Evolutionary conservation across 371 early-diverging fungal genomes (phyloP).

Genomic region (Batkoa obscura): DNA sequence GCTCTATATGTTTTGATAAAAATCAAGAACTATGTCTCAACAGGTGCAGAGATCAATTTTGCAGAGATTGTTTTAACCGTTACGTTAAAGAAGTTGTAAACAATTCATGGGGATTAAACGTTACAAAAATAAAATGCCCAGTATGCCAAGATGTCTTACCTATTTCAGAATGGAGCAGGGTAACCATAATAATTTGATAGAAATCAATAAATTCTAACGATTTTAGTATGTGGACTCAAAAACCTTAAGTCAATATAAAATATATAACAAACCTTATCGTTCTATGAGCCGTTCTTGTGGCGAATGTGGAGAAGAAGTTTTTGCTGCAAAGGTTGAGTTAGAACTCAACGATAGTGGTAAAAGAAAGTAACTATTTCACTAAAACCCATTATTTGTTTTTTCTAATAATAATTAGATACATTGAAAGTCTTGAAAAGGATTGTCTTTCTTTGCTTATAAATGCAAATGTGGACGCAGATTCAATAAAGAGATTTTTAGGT

Average conservation of each 20-base stretch:
- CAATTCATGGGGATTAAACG: constrained; percentile 42
- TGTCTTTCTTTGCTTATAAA: neutral
- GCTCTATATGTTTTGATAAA: constrained; percentile 47
- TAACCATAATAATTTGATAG: constrained; percentile 6
- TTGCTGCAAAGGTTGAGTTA: constrained; percentile 7
- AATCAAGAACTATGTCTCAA: constrained; percentile 39
- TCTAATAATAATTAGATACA: neutral
- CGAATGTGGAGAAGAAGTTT: constrained; percentile 21
- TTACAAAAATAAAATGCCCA: constrained; percentile 43
- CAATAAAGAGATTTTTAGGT: neutral
- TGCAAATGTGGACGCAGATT: neutral
- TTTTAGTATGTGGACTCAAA: constrained; percentile 18
- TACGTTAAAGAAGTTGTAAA: constrained; percentile 42
- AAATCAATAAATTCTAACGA: neutral
- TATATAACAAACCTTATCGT: constrained; percentile 39
- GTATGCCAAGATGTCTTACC: constrained; percentile 35
- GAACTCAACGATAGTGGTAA: neutral
- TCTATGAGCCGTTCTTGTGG: constrained; percentile 36
- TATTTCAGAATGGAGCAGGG: constrained; percentile 37
- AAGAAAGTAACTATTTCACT: neutral
- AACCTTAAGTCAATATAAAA: constrained; percentile 24
- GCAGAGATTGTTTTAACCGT: constrained; percentile 38
- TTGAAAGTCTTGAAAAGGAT: neutral
- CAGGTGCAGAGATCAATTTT: constrained; percentile 41
- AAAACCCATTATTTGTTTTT: neutral